phyloP scores from a whole-genome alignment of 2,329 filamentous ascomycete species.

The Trichoderma endophyticum region DNA sequence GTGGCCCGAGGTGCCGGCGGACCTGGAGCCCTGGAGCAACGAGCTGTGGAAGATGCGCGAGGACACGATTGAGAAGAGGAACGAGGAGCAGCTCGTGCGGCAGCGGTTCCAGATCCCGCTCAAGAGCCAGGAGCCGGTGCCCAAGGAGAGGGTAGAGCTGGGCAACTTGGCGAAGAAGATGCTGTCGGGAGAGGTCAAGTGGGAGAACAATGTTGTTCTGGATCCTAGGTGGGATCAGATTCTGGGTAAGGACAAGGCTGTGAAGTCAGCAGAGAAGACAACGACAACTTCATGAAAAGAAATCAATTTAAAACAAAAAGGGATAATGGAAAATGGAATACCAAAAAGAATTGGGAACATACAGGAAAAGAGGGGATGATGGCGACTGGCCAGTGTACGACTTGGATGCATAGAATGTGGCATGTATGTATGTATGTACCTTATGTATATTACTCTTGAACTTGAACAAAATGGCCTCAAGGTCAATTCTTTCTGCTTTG shows the following conservation, averaged over 20 bases:
- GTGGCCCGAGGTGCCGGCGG: conserved; percentile 70
- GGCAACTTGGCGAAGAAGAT: conserved; percentile 63
- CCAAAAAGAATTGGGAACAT: neutral
- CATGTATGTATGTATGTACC: conserved; percentile 26
- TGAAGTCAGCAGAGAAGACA: conserved; percentile 27
- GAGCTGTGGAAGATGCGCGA: conserved; percentile 54
- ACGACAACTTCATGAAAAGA: conserved; percentile 7
- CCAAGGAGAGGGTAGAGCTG: conserved; percentile 45
- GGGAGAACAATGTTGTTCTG: conserved; percentile 49
- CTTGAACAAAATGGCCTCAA: conserved; percentile 20
- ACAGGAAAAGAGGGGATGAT: neutral
- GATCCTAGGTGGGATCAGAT: conserved; percentile 47
- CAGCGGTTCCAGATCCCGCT: conserved; percentile 37
- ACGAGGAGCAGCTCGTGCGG: conserved; percentile 33
- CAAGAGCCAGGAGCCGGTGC: conserved; percentile 41
- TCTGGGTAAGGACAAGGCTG: conserved; percentile 25
- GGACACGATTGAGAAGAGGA: conserved; percentile 43
- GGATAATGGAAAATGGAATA: neutral
- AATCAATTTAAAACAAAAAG: neutral
- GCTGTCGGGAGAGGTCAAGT: conserved; percentile 57
- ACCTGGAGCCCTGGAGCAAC: conserved; percentile 63
- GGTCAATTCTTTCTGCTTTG: neutral
- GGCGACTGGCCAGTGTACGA: conserved; percentile 26
- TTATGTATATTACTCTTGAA: conserved; percentile 21
- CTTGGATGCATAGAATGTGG: conserved; percentile 30